A percentile compares a stretch with the other conserved stretches of the same genome.
Conservation (phyloP, 495 filamentous ascomycete species). For the Xylaria flabelliformis region DNA sequence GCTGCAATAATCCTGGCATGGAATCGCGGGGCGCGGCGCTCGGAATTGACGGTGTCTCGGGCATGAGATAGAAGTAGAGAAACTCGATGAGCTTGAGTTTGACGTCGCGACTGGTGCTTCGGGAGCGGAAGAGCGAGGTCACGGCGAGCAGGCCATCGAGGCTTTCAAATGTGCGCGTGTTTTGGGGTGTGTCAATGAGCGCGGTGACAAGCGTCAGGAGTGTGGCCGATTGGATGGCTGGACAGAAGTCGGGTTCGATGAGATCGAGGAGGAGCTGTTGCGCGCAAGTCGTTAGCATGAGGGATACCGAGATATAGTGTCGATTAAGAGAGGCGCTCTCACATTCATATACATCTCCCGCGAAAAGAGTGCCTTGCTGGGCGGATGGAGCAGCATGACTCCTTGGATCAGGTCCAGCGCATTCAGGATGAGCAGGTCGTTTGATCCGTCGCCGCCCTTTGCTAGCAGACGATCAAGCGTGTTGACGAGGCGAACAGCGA, state of each 20-base stretch:
- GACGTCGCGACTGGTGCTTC: conserved; percentile 81
- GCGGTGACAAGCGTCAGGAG: conserved; percentile 89
- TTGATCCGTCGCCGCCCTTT: conserved; percentile 77
- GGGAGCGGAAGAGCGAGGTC: conserved; percentile 90
- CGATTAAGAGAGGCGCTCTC: background rate
- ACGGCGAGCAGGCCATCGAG: conserved; percentile 93
- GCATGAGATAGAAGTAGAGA: conserved; percentile 97
- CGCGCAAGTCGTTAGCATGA: conserved; percentile 20
- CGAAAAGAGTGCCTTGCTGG: conserved; percentile 84
- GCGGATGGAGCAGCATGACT: conserved; percentile 88
- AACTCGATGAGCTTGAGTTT: conserved; percentile 95
- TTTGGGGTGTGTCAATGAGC: conserved; percentile 79
- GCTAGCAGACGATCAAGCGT: conserved; percentile 90
- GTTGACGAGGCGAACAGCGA: conserved; percentile 82
- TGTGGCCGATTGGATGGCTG: conserved; percentile 87
- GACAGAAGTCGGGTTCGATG: conserved; percentile 89
- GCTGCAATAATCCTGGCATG: conserved; percentile 60
- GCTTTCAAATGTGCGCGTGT: conserved; percentile 88
- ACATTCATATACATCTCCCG: conserved; percentile 95
- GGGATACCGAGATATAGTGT: background rate
- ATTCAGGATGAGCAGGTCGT: conserved; percentile 87
- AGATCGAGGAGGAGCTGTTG: conserved; percentile 84
- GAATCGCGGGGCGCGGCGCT: conserved; percentile 44
- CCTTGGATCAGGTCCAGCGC: conserved; percentile 92
- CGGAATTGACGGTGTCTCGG: conserved; percentile 71